Evolutionary conservation across 2,329 filamentous ascomycete genomes (phyloP), one percentile per base, ranked within the genome.

Genomic region (Monosporascus sp.): DNA sequence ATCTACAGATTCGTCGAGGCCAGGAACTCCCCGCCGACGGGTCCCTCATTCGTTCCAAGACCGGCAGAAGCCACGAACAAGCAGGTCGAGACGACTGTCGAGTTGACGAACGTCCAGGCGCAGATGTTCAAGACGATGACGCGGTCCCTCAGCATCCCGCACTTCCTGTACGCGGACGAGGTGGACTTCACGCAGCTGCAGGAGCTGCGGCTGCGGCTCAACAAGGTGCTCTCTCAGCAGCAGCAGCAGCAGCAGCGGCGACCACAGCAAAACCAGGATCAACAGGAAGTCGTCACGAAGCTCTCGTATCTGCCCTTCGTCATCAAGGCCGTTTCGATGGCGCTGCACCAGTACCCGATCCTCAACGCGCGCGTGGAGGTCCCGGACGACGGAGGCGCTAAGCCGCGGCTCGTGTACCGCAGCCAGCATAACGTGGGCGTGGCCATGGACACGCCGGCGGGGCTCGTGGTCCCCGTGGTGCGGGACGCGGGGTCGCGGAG

Each of bases 51-150:
- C 56, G 61, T 69, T 22, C 63, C 72, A 8, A 58, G 68, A 47
- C 52, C 60, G 14, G 56, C 65, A 45, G 65, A 72, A 5, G 65
- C 72, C 37, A 61, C 70, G 16, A 74, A 78, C 2, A 73, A 74
- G 46, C 87, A 89, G 69, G 75, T 74, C 51, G 94, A 97, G 71
- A 88, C 85, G 8, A 72, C 78, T 2, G 78, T 87, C 35, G 76
- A 82, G 53, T 77, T 99, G 56, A 89, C 89, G 14, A 86, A 86
- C 38, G 88, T 89, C 16, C 93, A 97, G 73, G 79, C 82, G 38
- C 88, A 91, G 67, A 99, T 99, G 94, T 97, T 96, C 84, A 97
- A 95, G 75, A 82, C 86, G 55, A 99, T 99, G 94, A 97, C 93
- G 16, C 85, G 85, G 54, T 97, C 93, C 2, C 80, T 99, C 58